phyloP scores from a whole-genome alignment of 352 stramenopile species.

The Phytophthora parvispora region DNA sequence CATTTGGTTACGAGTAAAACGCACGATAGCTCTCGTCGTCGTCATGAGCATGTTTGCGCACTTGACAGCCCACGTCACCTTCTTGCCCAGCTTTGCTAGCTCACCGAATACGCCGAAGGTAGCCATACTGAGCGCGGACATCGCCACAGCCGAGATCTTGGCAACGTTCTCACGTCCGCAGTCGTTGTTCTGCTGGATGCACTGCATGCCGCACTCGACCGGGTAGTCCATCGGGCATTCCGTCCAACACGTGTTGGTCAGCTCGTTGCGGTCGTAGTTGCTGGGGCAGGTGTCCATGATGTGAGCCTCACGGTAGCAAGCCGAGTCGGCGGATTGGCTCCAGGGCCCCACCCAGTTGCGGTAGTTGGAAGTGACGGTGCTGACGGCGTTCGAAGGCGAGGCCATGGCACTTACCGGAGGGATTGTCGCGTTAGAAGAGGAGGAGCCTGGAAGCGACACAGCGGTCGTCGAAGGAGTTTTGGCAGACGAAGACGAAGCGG shows the following conservation, averaged over 20 bases:
- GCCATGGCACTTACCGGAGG: constrained; percentile 13
- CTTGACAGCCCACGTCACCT: constrained; percentile 44
- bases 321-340: constrained; percentile 33
- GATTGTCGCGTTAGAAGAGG: constrained; percentile 3
- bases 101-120: constrained; percentile 50
- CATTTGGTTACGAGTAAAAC: constrained; percentile 40
- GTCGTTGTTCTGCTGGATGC: constrained; percentile 68
- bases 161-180: constrained; percentile 43
- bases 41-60: constrained; percentile 55
- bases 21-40: constrained; percentile 21
- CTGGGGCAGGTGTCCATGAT: constrained; percentile 43
- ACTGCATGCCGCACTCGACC: constrained; percentile 69
- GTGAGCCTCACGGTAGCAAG: constrained; percentile 61
- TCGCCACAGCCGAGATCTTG: constrained; percentile 47
- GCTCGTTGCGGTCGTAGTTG: constrained; percentile 50
- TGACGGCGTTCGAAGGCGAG: constrained; percentile 24
- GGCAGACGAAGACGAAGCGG: background rate
- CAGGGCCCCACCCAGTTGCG: constrained; percentile 55
- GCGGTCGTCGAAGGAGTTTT: background rate
- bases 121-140: constrained; percentile 41
- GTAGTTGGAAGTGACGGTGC: constrained; percentile 14
- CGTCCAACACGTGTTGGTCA: constrained; percentile 57
- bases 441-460: background rate
- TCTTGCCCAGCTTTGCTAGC: constrained; percentile 42
- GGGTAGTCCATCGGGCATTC: constrained; percentile 70